phyloP scores from a whole-genome alignment of 140 eudicot genomes.

The Stevia rebaudiana region DNA sequence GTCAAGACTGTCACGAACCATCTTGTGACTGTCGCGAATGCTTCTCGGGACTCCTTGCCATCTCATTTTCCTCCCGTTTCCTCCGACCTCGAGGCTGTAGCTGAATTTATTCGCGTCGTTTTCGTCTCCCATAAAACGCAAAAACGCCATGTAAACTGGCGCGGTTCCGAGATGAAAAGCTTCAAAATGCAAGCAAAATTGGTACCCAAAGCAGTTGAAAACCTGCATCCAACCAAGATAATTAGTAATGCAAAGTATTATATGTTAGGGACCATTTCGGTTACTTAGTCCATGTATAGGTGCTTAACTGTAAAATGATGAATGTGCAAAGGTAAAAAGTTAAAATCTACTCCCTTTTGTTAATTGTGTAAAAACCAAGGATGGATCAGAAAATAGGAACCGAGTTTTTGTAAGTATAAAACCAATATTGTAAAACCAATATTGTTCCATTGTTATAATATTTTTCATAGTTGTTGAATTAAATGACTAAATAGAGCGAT shows the following conservation, averaged over 20 bases:
- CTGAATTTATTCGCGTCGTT: conserved; percentile 38
- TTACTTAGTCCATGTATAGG: background rate
- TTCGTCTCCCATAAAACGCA: conserved; percentile 44
- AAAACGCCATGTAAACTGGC: conserved; percentile 62
- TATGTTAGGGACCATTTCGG: background rate
- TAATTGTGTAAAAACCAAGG: too few relatives aligned
- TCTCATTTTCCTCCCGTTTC: conserved; percentile 34
- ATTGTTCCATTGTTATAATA: too few relatives aligned
- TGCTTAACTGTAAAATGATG: background rate
- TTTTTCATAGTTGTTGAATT: too few relatives aligned
- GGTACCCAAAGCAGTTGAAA: conserved; percentile 40
- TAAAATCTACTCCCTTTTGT: background rate
- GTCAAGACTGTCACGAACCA: conserved; percentile 38
- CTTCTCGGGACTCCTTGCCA: conserved; percentile 47
- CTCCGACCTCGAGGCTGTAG: conserved; percentile 38
- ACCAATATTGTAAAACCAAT: too few relatives aligned
- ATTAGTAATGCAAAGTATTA: background rate
- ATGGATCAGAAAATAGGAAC: background rate
- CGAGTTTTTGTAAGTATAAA: too few relatives aligned
- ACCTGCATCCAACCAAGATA: conserved; percentile 19
- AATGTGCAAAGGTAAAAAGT: background rate
- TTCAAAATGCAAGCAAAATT: conserved; percentile 75
- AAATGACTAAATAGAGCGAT: too few relatives aligned
- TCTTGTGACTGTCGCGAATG: conserved; percentile 37
- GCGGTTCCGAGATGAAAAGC: conserved; percentile 64